phyloP scores from a whole-genome alignment of 345 rosid genomes.

The Eucalyptus sp. region DNA sequence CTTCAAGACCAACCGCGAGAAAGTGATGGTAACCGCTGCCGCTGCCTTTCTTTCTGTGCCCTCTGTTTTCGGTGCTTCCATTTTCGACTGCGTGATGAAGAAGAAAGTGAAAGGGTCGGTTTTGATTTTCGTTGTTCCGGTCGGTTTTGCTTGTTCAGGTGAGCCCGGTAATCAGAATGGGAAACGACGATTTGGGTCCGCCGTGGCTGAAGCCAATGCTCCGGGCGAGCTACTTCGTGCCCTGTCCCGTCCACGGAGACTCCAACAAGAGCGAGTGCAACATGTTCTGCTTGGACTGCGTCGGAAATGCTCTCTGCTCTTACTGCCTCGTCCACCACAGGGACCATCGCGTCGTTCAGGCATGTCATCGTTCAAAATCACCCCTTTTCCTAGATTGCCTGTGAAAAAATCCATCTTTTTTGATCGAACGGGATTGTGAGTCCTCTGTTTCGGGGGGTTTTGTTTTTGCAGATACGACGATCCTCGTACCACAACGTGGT shows the following conservation, averaged over 20 bases:
- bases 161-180: slow-evolving; percentile 31
- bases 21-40: slow-evolving; percentile 24
- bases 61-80: not conserved
- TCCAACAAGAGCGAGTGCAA: slow-evolving; percentile 80
- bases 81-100: not conserved
- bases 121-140: not conserved
- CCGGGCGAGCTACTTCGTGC: slow-evolving; percentile 52
- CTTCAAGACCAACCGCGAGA: slow-evolving; percentile 18
- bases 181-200: slow-evolving; percentile 34
- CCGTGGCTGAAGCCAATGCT: slow-evolving; percentile 78
- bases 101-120: not conserved
- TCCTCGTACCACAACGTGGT: slow-evolving; percentile 95
- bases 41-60: not conserved
- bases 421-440: not conserved
- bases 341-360: slow-evolving; percentile 79
- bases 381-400: not conserved
- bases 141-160: slow-evolving; percentile 11
- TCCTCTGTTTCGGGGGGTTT: not conserved
- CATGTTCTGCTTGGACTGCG: slow-evolving; percentile 77
- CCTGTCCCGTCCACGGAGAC: slow-evolving; percentile 51
- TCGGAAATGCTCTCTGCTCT: slow-evolving; percentile 56
- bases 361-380: not conserved
- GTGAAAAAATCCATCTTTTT: not conserved
- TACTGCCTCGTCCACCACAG: slow-evolving; percentile 52
- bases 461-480: slow-evolving; percentile 60